phyloP scores from a whole-genome alignment of 208 protist species.

The Herpetomonas samuelpessoai region DNA sequence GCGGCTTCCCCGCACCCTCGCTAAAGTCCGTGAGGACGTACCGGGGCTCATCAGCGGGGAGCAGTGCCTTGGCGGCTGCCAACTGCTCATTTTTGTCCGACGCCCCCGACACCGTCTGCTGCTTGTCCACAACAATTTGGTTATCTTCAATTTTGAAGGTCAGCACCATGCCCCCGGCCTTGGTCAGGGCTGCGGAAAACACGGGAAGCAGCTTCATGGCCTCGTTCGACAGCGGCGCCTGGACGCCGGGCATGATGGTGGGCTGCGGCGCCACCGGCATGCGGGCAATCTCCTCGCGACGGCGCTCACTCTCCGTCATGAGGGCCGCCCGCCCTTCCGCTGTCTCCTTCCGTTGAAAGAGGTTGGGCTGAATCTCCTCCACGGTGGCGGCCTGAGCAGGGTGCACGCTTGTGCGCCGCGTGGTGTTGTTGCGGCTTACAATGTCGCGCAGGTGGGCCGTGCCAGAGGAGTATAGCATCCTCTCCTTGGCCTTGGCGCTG shows the following conservation, averaged over 20 bases:
- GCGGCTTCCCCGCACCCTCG: conserved; percentile 13
- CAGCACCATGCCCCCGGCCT: conserved; percentile 25
- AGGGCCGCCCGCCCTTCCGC: conserved; percentile 34
- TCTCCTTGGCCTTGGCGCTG: conserved; percentile 37
- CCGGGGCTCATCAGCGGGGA: conserved; percentile 27
- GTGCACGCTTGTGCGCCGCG: not conserved
- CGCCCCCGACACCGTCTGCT: conserved; percentile 17
- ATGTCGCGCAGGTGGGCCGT: conserved; percentile 26
- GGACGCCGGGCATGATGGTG: conserved; percentile 51
- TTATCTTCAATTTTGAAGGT: conserved; percentile 46
- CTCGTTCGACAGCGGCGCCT: conserved; percentile 33
- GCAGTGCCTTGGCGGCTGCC: conserved; percentile 20
- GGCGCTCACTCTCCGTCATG: conserved; percentile 73
- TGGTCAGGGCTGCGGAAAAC: conserved; percentile 14
- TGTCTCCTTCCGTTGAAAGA: conserved; percentile 41
- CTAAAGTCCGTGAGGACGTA: conserved; percentile 35
- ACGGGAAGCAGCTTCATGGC: conserved; percentile 32
- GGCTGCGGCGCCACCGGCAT: conserved; percentile 68
- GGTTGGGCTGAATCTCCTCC: conserved; percentile 29
- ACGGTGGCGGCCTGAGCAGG: conserved; percentile 24
- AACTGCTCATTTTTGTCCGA: conserved; percentile 13
- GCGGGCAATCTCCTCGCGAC: conserved; percentile 37
- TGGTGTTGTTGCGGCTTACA: conserved; percentile 14
- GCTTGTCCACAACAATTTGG: conserved; percentile 10
- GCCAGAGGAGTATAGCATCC: conserved; percentile 68